phyloP scores from a whole-genome alignment of 768 basidiomycete species.

The Gloeopeniophorella convolvens region DNA sequence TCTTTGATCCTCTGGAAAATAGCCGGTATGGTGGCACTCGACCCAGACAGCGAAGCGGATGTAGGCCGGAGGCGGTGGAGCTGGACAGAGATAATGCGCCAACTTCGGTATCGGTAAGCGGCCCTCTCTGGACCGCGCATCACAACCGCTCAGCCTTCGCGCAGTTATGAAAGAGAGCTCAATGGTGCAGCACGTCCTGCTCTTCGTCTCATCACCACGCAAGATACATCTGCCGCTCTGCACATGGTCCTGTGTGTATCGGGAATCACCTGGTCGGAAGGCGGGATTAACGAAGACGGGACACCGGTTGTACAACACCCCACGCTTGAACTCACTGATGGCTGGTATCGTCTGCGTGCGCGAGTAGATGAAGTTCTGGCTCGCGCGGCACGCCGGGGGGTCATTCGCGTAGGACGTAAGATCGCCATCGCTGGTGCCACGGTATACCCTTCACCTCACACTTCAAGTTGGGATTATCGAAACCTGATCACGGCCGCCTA shows the following conservation, averaged over 20 bases:
- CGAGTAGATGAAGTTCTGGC: slow-evolving; percentile 66
- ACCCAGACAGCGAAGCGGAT: slow-evolving; percentile 52
- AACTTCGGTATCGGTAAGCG: slow-evolving; percentile 77
- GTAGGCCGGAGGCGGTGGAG: slow-evolving; percentile 59
- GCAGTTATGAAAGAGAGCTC: slow-evolving; percentile 43
- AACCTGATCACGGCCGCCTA: slow-evolving; percentile 35
- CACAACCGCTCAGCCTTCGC: not conserved
- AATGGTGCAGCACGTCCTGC: slow-evolving; percentile 67
- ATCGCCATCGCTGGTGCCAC: slow-evolving; percentile 72
- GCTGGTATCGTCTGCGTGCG: slow-evolving; percentile 88
- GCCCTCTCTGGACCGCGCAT: not conserved
- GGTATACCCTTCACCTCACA: slow-evolving; percentile 35
- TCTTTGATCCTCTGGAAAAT: slow-evolving; percentile 89
- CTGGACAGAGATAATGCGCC: slow-evolving; percentile 74
- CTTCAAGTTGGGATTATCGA: not conserved
- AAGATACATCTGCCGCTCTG: slow-evolving; percentile 69
- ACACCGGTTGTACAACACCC: slow-evolving; percentile 37
- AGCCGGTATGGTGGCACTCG: slow-evolving; percentile 72
- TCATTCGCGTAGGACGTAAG: slow-evolving; percentile 75
- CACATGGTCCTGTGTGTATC: slow-evolving; percentile 88
- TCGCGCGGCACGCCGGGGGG: slow-evolving; percentile 59
- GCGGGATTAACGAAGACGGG: slow-evolving; percentile 33
- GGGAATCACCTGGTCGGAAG: slow-evolving; percentile 51
- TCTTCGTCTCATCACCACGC: slow-evolving; percentile 73
- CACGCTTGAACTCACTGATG: slow-evolving; percentile 89